Evolutionary conservation across 768 basidiomycete genomes (phyloP), one percentile per base, ranked within the genome.

Genomic region (Russula earlei): DNA sequence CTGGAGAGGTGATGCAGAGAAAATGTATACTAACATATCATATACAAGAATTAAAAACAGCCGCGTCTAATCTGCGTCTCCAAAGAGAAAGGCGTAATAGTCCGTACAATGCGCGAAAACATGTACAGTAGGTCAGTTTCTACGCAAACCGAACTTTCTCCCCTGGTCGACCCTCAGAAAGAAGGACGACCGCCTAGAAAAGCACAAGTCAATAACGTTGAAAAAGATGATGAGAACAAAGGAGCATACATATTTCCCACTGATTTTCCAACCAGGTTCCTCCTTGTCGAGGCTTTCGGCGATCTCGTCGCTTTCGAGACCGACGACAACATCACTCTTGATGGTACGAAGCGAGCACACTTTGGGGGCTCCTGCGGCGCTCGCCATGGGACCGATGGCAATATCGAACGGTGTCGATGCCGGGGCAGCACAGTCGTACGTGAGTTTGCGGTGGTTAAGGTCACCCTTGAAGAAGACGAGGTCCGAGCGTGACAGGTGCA

Each of bases 221-320:
- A 45, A 33, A 38, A 17, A 10, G 25, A 22, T 29, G 15, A 41
- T 41, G n/a, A 33, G 50, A 49, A 15, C 43, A 42, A 42, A 27
- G 42, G 11, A 24, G 77, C 89, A 72, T 68, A 92, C 91, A 66
- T 92, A 94, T 90, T 94, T 93, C 45, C 92, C 92, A 48, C 88
- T 90, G 65, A 96, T 95, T 75, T 92, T 94, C 94, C 94, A 97
- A 48, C 94, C 94, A 17, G 87, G 82, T 66, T 96, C 91, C 25
- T 79, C 76, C 64, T 85, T 75, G 68, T 95, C 90, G n/a, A 96
- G 74, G 54, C 75, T 77, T 68, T 90, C 86, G 2, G 89, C 90
- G 36, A 82, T 70, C 43, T 73, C 73, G 61, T 90, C 86, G 3
- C 84, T 84, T 11, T 84, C 87, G 25, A 91, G 72, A 6, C 90